Base-by-base conservation (phyloP, 805 yeast species). In the Pichia nakasei region DNA sequence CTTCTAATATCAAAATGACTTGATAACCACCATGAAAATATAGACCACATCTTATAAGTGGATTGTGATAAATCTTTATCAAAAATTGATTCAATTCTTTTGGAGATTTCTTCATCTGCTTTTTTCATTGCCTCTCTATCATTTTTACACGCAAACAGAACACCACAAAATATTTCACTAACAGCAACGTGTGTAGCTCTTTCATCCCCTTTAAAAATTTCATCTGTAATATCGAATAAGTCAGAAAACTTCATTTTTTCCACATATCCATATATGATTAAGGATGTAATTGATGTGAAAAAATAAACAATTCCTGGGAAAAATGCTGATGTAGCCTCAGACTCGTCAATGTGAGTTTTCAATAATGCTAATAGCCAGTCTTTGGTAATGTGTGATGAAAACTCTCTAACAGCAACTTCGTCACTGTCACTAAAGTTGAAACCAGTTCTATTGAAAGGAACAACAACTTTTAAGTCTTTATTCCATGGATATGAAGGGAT, bases 401-500 rank as follows among this genome's bases (percentile, higher is more conserved):
- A 64, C 0, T 53, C 50, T 2, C 48, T 48, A 24, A 85, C 50
- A 0, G 73, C 62, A 2, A 50, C 47, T 0, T 43, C 41, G 48
- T 86, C 91, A 3, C 60, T 43, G 0, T 56, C 63, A 15, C 55
- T 64, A 18, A 81, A 62, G 1, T 60, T 52, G 15, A 66, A 38
- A 9, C 47, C 32, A 0, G 52, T 43, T 3, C 51, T 56, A 6
- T 64, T 61, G 7, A 57, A 59, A 4, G 64, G 65, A 24, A 37
- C 42, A 18, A 78, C 64, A 3, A 72, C 87, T 19, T 59, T 56
- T 60, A 81, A 54, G 0, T 63, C 51, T 18, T 75, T 61, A 13
- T 80, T 84, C 95, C 96, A 86, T 41, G 82, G 81, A 9, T 84
- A 60, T 78, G 88, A 83, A 0, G 95, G 93, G 9, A 67, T 64